phyloP scores from a whole-genome alignment of 2,329 filamentous ascomycete genomes.

The Trichoderma koningii region DNA sequence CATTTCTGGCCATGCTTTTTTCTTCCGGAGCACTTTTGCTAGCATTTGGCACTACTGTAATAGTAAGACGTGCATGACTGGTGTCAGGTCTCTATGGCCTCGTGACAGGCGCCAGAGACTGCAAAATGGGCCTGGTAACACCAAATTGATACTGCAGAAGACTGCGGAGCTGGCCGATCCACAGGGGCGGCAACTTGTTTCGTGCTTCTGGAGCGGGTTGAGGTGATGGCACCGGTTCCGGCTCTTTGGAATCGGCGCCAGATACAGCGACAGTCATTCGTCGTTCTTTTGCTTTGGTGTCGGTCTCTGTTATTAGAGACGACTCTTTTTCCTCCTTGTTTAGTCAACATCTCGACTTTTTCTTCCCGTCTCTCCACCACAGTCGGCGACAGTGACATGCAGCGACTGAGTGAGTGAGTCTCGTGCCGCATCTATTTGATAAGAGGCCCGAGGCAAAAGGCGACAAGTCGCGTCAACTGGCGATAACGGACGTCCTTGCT shows the following conservation, averaged over 20 bases:
- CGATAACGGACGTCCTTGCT: constrained; percentile 11
- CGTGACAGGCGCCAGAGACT: too few relatives aligned
- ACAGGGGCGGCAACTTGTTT: neutral
- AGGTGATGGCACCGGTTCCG: constrained; percentile 12
- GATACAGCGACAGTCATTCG: too few relatives aligned
- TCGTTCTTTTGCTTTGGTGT: too few relatives aligned
- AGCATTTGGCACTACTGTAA: neutral
- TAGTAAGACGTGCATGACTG: too few relatives aligned
- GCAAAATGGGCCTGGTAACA: too few relatives aligned
- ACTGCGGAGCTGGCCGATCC: constrained; percentile 10
- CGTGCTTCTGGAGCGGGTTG: constrained; percentile 14
- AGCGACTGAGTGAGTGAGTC: neutral
- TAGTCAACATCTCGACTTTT: neutral
- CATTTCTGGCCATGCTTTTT: too few relatives aligned
- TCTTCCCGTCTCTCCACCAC: neutral
- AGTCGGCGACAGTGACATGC: neutral
- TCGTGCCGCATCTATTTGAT: neutral
- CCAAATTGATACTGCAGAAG: too few relatives aligned
- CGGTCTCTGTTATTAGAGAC: too few relatives aligned
- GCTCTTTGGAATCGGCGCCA: neutral
- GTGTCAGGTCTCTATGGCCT: too few relatives aligned
- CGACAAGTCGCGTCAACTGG: constrained; percentile 9
- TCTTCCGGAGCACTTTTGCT: too few relatives aligned
- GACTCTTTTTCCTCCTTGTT: neutral
- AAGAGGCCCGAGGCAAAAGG: constrained; percentile 2